phyloP scores from a whole-genome alignment of 2,329 filamentous ascomycete species.

The Aspergillus sp. region DNA sequence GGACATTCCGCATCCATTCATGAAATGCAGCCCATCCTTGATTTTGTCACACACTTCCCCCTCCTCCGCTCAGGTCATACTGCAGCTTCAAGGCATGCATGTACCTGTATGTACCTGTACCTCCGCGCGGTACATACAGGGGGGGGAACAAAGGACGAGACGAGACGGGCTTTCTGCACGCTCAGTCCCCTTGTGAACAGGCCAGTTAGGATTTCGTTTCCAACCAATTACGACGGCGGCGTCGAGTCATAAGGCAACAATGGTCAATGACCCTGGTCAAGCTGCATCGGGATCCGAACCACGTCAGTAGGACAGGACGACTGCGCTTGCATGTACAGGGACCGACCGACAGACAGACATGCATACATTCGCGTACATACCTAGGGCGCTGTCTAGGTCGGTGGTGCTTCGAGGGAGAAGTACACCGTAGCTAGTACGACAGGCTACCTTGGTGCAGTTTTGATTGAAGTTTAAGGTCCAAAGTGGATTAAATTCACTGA shows the following conservation, averaged over 20 bases:
- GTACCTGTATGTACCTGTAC: background rate
- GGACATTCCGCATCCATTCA: background rate
- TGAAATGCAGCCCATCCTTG: background rate
- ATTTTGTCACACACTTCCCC: background rate
- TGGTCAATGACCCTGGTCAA: background rate
- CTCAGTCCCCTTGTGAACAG: background rate
- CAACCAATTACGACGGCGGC: background rate
- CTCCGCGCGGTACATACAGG: background rate
- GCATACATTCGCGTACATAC: too few relatives aligned
- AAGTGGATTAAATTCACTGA: too few relatives aligned
- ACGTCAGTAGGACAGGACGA: background rate
- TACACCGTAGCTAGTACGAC: too few relatives aligned
- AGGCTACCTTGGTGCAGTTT: too few relatives aligned
- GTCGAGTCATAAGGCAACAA: background rate
- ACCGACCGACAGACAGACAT: too few relatives aligned
- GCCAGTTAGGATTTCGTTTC: background rate
- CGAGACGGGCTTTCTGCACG: background rate
- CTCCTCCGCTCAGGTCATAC: background rate
- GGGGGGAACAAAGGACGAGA: background rate
- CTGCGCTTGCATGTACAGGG: too few relatives aligned
- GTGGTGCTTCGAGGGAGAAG: too few relatives aligned
- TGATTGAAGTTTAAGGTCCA: too few relatives aligned
- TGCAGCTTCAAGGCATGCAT: background rate
- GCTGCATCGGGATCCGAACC: background rate
- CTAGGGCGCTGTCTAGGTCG: too few relatives aligned